A percentile compares a stretch with the other conserved stretches of the same genome.
Evolutionary conservation across 768 basidiomycete species (phyloP).

Genomic region (Podaxis mareebaensis): DNA sequence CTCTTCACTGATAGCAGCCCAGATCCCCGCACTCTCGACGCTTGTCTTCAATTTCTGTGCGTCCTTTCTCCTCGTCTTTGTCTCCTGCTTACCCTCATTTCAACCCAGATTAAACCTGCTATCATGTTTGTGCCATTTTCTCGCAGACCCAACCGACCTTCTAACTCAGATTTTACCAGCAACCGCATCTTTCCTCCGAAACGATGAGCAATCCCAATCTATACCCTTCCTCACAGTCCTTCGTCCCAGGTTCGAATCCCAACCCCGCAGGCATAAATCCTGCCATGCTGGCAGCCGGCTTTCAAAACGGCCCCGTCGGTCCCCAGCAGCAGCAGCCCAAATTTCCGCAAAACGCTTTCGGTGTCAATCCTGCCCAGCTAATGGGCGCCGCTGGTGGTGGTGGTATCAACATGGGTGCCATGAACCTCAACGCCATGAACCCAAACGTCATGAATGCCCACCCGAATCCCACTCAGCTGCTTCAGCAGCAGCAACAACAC

Average conservation of each 20-base stretch:
- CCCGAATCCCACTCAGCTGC: slow-evolving; percentile 11
- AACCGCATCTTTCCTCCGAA: background rate
- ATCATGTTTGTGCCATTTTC: slow-evolving; percentile 1
- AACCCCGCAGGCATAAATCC: slow-evolving; percentile 15
- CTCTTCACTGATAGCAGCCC: background rate
- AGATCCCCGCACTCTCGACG: background rate
- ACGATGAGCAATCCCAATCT: slow-evolving; percentile 16
- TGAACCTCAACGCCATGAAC: slow-evolving; percentile 13
- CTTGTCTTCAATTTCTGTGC: background rate
- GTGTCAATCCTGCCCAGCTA: slow-evolving; percentile 15
- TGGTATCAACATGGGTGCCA: slow-evolving; percentile 7
- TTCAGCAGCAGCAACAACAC: slow-evolving; percentile 15
- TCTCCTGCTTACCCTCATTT: background rate
- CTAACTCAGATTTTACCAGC: background rate
- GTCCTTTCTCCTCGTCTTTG: background rate
- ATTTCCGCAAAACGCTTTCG: slow-evolving; percentile 10
- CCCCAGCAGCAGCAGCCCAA: slow-evolving; percentile 14
- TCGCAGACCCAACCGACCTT: background rate
- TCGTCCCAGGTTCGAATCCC: slow-evolving; percentile 7
- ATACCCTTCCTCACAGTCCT: slow-evolving; percentile 15
- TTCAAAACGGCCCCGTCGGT: slow-evolving; percentile 10
- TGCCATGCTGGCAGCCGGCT: slow-evolving; percentile 15
- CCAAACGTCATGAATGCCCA: slow-evolving; percentile 11
- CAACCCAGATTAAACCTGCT: background rate
- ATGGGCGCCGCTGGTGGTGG: slow-evolving; percentile 10